Base-by-base conservation (phyloP, 257 asterid species). In the Voacanga thouarsii region DNA sequence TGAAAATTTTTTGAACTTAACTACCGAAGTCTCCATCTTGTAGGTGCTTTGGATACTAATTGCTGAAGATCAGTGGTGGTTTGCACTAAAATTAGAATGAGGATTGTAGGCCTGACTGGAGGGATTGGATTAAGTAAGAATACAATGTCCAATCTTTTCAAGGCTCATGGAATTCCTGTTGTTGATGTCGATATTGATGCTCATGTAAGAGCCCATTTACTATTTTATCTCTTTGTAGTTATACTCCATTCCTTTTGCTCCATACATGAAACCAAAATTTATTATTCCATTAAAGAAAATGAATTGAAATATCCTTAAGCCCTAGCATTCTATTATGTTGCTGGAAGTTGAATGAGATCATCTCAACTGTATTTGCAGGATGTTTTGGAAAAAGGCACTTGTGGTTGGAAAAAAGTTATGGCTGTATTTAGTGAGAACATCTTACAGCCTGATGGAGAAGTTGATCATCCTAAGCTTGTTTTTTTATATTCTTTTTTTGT, bases 61-160 rank as follows among this genome's bases (percentile, higher is more conserved):
- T 1, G 2, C 15, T 0, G 72, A 66, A 21, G 49, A 66, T 18
- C 51, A 51, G 47, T 49, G 37, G 65, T 21, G 26, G 15, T 2
- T 47, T 51, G 24, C 26, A 16, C 8, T 3, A 15, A 16, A 50
- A 18, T 44, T 26, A 55, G 74, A 71, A 91, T 91, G 99, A 93
- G 96, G 90, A 77, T 95, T 70, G 91, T 93, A 1, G 98, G 99
- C 75, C 78, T 95, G 82, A 95, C 96, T 0, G 96, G 98, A 50
- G 99, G 98, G 68, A 93, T 92, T 66, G 87, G 90, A 53, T 88
- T 98, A 9, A 97, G 99, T 39, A 95, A 95, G 89, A 93, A 94
- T 76, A 91, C 97, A 4, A 92, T 95, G 56, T 91, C 99, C 81
- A 89, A 89, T 66, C 91, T 91, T 75, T 93, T 90, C 78, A 92